These are phyloP conservation scores for Saccharum spontaneum DNA, from an alignment of 176 grass and related monocot species.

Conservation along the genomic window DNA sequence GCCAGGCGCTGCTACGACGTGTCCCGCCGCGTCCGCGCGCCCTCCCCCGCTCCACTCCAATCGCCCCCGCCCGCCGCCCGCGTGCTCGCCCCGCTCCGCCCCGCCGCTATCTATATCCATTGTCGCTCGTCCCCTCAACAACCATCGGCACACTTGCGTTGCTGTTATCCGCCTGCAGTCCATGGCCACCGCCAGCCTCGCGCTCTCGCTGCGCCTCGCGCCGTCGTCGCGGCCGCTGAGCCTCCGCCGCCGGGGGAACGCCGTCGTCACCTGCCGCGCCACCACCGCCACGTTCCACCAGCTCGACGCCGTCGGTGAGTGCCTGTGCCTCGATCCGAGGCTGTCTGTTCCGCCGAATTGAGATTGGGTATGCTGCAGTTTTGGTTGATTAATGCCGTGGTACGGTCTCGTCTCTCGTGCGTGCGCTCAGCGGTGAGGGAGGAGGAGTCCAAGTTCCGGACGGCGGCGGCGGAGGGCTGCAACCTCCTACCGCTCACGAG, in stretches of 20 bases:
- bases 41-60: background rate
- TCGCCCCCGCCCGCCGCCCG: background rate
- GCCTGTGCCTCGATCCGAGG: background rate
- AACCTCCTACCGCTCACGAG: slow-evolving; percentile 70
- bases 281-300: slow-evolving; percentile 36
- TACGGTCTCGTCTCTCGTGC: background rate
- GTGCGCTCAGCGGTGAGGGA: slow-evolving; percentile 48
- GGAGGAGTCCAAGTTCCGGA: slow-evolving; percentile 52
- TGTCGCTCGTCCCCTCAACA: background rate
- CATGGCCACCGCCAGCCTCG: slow-evolving; percentile 30
- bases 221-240: background rate
- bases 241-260: background rate
- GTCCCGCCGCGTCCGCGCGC: no score
- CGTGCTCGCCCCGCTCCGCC: background rate
- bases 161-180: background rate
- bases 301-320: slow-evolving; percentile 53
- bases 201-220: slow-evolving; percentile 37
- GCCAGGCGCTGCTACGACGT: background rate
- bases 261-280: slow-evolving; percentile 7
- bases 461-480: slow-evolving; percentile 47
- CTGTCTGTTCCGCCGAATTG: background rate
- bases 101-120: background rate
- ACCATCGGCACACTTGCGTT: background rate
- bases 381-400: background rate
- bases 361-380: background rate